phyloP scores from a whole-genome alignment of 1,139 yeast genomes.

The Lodderomyces oxycetoniae region DNA sequence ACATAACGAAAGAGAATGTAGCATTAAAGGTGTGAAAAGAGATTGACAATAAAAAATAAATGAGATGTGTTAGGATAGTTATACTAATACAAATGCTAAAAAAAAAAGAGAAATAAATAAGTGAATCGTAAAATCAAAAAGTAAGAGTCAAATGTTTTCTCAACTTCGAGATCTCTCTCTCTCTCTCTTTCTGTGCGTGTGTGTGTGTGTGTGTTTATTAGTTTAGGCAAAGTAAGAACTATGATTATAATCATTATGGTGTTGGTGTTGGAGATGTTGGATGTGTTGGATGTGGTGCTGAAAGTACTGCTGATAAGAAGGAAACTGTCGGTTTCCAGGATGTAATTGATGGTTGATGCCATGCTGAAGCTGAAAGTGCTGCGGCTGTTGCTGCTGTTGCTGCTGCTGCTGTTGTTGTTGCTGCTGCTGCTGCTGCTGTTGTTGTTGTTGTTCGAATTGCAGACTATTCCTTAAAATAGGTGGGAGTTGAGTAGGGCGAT shows the following conservation, averaged over 20 bases:
- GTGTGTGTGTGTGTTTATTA: too few relatives aligned
- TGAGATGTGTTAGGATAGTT: not conserved
- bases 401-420: conserved; percentile 1
- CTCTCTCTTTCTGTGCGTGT: too few relatives aligned
- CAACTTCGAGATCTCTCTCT: too few relatives aligned
- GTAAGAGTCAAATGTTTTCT: too few relatives aligned
- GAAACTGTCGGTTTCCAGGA: too few relatives aligned
- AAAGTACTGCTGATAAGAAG: too few relatives aligned
- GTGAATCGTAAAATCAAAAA: too few relatives aligned
- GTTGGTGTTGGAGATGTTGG: too few relatives aligned
- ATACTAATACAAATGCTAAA: not conserved
- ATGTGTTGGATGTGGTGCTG: too few relatives aligned
- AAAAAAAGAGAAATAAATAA: not conserved
- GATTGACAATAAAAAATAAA: not conserved
- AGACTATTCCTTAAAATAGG: not conserved
- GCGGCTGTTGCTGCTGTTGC: conserved; percentile 1
- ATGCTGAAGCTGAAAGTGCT: not conserved
- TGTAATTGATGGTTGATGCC: too few relatives aligned
- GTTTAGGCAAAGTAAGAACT: too few relatives aligned
- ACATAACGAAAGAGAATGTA: conserved; percentile 61
- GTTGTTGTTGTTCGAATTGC: not conserved
- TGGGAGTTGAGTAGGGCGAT: conserved; percentile 1
- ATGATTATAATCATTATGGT: too few relatives aligned
- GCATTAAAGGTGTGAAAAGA: conserved; percentile 32
- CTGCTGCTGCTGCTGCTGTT: conserved; percentile 2